Evolutionary conservation across 2,329 filamentous ascomycete genomes (phyloP).

Genomic region (Aspergillus costaricaensis): DNA sequence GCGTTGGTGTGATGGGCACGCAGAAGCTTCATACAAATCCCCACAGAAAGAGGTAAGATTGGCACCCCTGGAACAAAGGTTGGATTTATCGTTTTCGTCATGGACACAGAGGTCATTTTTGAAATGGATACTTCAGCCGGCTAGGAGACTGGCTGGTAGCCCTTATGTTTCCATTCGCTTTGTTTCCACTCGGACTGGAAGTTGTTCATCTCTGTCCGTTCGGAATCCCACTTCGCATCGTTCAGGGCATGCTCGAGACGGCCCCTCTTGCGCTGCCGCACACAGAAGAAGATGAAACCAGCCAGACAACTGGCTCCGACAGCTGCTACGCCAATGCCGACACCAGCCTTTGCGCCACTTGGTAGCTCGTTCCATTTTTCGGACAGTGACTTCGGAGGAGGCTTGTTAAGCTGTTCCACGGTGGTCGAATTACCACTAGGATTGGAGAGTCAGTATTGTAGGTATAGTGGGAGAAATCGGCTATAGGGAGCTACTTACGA

Average conservation of each 20-base stretch:
- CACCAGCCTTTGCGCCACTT: conserved; percentile 51
- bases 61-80: conserved; percentile 4
- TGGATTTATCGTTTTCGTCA: conserved; percentile 16
- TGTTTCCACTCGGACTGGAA: conserved; percentile 43
- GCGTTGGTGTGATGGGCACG: conserved; percentile 3
- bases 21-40: conserved; percentile 7
- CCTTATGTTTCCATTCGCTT: conserved; percentile 34
- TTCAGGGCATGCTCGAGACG: conserved; percentile 51
- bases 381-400: conserved; percentile 35
- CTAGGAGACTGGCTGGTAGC: conserved; percentile 33
- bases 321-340: conserved; percentile 43
- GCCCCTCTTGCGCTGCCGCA: conserved; percentile 53
- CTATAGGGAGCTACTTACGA: conserved; percentile 29
- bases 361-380: conserved; percentile 50
- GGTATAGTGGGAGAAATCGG: not conserved
- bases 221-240: conserved; percentile 48
- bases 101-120: conserved; percentile 9
- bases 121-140: not conserved
- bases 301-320: conserved; percentile 36
- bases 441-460: conserved; percentile 24
- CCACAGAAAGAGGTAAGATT: conserved; percentile 9
- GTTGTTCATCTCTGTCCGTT: conserved; percentile 42
- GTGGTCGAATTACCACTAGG: conserved; percentile 66
- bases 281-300: conserved; percentile 49
- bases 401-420: conserved; percentile 37